Evolutionary conservation across 768 basidiomycete species (phyloP).

Genomic region (Rickenella mellea): DNA sequence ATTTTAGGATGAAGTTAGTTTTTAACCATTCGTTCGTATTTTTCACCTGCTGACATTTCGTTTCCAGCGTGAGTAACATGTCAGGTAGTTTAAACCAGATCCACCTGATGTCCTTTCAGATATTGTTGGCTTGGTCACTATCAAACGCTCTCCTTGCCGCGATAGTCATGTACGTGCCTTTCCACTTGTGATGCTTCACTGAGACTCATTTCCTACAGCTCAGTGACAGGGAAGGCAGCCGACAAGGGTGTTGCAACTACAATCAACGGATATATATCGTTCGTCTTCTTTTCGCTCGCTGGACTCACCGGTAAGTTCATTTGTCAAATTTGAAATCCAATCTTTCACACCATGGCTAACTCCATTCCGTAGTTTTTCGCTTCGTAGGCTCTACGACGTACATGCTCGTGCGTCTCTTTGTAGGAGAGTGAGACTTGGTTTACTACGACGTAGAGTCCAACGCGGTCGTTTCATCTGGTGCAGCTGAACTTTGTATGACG

Average conservation of each 20-base stretch:
- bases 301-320: conserved; percentile 25
- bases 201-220: conserved; percentile 1
- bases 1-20: conserved; percentile 32
- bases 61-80: too few relatives aligned
- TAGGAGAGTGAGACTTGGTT: too few relatives aligned
- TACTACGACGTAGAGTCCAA: too few relatives aligned
- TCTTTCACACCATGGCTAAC: conserved; percentile 1
- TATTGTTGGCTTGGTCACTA: conserved; percentile 25
- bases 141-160: conserved; percentile 13
- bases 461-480: too few relatives aligned
- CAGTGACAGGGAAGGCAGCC: conserved; percentile 17
- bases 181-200: background rate
- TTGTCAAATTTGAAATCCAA: background rate
- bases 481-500: too few relatives aligned
- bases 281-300: conserved; percentile 29
- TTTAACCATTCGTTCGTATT: background rate
- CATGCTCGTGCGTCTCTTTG: conserved; percentile 29
- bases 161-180: background rate
- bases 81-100: too few relatives aligned
- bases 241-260: conserved; percentile 11
- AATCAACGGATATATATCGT: conserved; percentile 30
- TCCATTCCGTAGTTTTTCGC: conserved; percentile 29
- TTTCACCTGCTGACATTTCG: too few relatives aligned
- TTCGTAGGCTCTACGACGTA: conserved; percentile 30
- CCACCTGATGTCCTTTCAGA: conserved; percentile 9